These are phyloP conservation scores for Podaxis sp. DNA, from an alignment of 768 basidiomycete genomes.

Conservation along the genomic window DNA sequence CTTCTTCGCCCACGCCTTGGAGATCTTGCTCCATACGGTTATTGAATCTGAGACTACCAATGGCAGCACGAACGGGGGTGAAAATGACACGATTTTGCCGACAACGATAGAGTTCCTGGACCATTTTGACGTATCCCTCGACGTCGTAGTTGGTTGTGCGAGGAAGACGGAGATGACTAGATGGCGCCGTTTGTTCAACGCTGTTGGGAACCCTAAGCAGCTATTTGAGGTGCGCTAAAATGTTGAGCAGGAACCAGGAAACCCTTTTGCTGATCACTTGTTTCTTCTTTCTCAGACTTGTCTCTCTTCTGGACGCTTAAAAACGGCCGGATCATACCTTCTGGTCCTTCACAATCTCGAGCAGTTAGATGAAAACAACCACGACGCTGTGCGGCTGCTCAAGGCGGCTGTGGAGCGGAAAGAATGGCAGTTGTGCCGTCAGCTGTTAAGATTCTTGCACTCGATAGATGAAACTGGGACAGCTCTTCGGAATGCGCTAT, in stretches of 20 bases:
- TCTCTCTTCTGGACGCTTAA: conserved; percentile 63
- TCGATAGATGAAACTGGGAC: conserved; percentile 86
- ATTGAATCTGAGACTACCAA: conserved; percentile 73
- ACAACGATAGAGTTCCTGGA: conserved; percentile 87
- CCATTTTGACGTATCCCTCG: conserved; percentile 85
- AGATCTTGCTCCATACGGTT: conserved; percentile 90
- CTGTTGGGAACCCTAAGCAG: conserved; percentile 85
- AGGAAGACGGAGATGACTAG: conserved; percentile 92
- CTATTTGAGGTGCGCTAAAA: conserved; percentile 73
- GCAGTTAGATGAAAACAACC: conserved; percentile 74
- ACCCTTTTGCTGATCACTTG: background rate
- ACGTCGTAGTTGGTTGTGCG: conserved; percentile 94
- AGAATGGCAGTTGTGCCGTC: conserved; percentile 90
- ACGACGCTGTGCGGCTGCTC: conserved; percentile 79
- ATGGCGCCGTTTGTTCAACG: conserved; percentile 85
- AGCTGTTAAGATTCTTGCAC: conserved; percentile 87
- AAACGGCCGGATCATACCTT: conserved; percentile 89
- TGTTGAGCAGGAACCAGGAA: background rate
- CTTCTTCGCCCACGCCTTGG: conserved; percentile 90
- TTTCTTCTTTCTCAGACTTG: conserved; percentile 51
- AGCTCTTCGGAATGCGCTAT: conserved; percentile 60
- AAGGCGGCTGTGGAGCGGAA: conserved; percentile 68
- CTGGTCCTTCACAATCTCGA: conserved; percentile 93
- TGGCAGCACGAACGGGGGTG: conserved; percentile 27
- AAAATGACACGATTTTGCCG: conserved; percentile 46